Evolutionary conservation across 768 basidiomycete species (phyloP).

Genomic region (Tylopilus balloui): DNA sequence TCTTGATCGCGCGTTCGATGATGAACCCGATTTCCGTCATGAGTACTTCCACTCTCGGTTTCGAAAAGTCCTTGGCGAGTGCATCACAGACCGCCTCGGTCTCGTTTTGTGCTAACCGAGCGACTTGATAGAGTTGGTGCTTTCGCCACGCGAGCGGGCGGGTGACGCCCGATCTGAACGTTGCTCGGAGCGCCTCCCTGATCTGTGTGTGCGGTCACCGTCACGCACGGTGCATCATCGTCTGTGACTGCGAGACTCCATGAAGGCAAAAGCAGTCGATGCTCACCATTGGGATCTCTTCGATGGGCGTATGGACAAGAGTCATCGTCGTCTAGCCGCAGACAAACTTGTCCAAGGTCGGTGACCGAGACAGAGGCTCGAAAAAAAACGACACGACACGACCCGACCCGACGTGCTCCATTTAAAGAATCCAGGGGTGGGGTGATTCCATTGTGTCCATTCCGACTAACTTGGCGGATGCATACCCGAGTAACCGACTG

Average conservation of each 20-base stretch:
- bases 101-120: constrained; percentile 61
- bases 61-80: constrained; percentile 44
- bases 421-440: not conserved
- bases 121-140: constrained; percentile 61
- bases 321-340: too few species aligned
- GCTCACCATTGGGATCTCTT: constrained; percentile 25
- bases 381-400: too few species aligned
- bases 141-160: constrained; percentile 56
- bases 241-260: not conserved
- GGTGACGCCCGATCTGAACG: constrained; percentile 49
- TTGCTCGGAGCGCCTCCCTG: constrained; percentile 36
- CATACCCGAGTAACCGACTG: too few species aligned
- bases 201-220: constrained; percentile 31
- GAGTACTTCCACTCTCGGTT: constrained; percentile 37
- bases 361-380: not conserved
- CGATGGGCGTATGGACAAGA: constrained; percentile 15
- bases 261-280: not conserved
- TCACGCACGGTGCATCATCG: not conserved
- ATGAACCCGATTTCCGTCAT: constrained; percentile 43
- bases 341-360: too few species aligned
- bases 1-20: constrained; percentile 40
- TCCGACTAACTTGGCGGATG: too few species aligned
- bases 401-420: not conserved
- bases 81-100: constrained; percentile 44
- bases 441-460: not conserved